Evolutionary conservation across 495 filamentous ascomycete genomes (phyloP).

Genomic region (Daldinia decipiens): DNA sequence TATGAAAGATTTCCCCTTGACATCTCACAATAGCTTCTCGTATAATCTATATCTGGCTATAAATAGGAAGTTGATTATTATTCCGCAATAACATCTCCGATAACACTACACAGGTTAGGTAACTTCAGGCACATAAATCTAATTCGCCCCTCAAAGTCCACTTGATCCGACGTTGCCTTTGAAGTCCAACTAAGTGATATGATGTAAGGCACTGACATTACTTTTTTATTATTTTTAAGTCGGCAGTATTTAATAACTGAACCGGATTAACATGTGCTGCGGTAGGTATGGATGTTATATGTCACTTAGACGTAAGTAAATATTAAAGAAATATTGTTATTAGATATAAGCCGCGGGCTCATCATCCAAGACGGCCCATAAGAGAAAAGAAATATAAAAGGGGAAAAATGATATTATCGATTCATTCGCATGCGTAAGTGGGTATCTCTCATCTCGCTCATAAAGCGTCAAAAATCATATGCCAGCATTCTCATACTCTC

Average conservation of each 20-base stretch:
- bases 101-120: too few species aligned
- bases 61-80: background rate
- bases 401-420: background rate
- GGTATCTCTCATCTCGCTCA: constrained; percentile 3
- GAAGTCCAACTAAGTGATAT: background rate
- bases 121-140: background rate
- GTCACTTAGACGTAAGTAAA: background rate
- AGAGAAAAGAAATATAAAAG: background rate
- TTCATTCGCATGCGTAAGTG: background rate
- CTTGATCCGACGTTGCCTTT: background rate
- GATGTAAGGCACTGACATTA: too few species aligned
- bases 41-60: background rate
- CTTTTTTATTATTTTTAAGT: too few species aligned
- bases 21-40: background rate
- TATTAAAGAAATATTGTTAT: background rate
- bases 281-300: background rate
- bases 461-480: background rate
- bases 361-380: background rate
- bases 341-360: background rate
- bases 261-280: background rate
- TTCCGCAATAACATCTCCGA: background rate
- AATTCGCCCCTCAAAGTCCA: background rate
- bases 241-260: background rate
- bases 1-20: background rate
- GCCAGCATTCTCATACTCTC: background rate